These are phyloP conservation scores for Teratosphaeria viscida DNA, from an alignment of 2,329 filamentous ascomycete species.

Conservation along the genomic window DNA sequence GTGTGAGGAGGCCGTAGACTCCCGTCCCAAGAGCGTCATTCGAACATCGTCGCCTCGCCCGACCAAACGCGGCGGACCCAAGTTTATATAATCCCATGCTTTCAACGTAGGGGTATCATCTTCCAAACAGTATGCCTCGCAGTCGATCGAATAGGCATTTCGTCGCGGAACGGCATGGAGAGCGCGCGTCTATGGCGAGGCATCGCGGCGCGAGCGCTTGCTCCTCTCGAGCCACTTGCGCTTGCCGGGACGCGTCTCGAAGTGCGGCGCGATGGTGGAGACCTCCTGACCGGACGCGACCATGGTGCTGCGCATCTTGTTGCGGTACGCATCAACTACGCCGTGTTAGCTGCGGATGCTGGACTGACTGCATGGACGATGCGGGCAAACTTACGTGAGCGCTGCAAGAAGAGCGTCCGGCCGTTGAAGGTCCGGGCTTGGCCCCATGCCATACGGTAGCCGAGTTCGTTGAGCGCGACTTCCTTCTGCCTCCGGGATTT, in stretches of 20 bases:
- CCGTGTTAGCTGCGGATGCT: slow-evolving; percentile 4
- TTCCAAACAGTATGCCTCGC: neutral
- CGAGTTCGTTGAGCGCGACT: slow-evolving; percentile 82
- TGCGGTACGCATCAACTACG: slow-evolving; percentile 78
- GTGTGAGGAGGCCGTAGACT: neutral
- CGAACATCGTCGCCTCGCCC: neutral
- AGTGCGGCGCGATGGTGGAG: slow-evolving; percentile 65
- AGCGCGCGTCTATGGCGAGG: neutral
- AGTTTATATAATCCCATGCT: neutral
- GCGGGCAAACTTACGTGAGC: slow-evolving; percentile 60
- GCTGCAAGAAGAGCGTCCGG: slow-evolving; percentile 76
- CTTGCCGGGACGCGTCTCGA: slow-evolving; percentile 82
- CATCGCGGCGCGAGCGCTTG: slow-evolving; percentile 21
- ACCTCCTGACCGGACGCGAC: slow-evolving; percentile 68
- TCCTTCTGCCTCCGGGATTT: slow-evolving; percentile 65
- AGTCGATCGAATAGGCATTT: neutral
- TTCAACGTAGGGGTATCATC: neutral
- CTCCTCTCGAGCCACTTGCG: slow-evolving; percentile 44
- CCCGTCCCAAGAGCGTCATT: neutral
- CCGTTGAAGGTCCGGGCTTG: slow-evolving; percentile 87
- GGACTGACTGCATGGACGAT: neutral
- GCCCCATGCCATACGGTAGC: slow-evolving; percentile 92
- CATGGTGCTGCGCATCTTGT: slow-evolving; percentile 78
- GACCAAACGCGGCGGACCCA: neutral
- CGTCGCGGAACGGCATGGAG: neutral